These are phyloP conservation scores for Beauveria brongniartii DNA, from an alignment of 2,329 filamentous ascomycete genomes.

Conservation along the genomic window DNA sequence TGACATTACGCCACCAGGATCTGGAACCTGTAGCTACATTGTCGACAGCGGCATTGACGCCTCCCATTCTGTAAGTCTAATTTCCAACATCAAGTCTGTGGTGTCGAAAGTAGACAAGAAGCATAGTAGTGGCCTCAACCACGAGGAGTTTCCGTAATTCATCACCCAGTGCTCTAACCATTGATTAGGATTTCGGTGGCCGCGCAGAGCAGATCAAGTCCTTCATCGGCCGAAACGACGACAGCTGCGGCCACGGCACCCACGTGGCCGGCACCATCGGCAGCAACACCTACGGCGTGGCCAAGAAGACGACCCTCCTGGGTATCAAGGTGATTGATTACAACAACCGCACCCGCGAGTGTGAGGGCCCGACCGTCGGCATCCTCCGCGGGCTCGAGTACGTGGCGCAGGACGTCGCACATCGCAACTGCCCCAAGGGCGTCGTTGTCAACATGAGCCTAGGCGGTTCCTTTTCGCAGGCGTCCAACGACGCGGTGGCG, in stretches of 20 bases:
- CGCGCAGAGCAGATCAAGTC: conserved; percentile 14
- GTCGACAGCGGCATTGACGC: conserved; percentile 20
- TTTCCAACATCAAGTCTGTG: not conserved
- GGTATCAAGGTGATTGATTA: conserved; percentile 32
- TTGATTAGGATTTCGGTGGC: conserved; percentile 16
- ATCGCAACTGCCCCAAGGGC: conserved; percentile 18
- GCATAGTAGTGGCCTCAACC: not conserved
- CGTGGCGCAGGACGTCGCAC: conserved; percentile 22
- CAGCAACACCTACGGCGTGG: conserved; percentile 19
- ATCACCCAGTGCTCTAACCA: not conserved
- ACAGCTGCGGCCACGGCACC: conserved; percentile 29
- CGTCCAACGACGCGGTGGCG: conserved; percentile 28
- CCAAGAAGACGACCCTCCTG: conserved; percentile 30
- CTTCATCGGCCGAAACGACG: conserved; percentile 10
- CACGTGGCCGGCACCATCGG: conserved; percentile 19
- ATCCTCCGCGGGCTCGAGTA: conserved; percentile 24
- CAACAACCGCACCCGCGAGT: not conserved
- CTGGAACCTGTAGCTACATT: conserved; percentile 19
- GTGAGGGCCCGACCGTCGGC: conserved; percentile 10
- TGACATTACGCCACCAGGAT: not conserved
- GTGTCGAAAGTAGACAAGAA: not conserved
- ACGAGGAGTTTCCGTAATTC: not conserved
- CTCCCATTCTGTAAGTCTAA: conserved; percentile 19
- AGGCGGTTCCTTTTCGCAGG: conserved; percentile 12
- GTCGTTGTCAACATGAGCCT: conserved; percentile 39